Conservation (phyloP, 306 rosid genomes). For the Crataegus laevigata region DNA sequence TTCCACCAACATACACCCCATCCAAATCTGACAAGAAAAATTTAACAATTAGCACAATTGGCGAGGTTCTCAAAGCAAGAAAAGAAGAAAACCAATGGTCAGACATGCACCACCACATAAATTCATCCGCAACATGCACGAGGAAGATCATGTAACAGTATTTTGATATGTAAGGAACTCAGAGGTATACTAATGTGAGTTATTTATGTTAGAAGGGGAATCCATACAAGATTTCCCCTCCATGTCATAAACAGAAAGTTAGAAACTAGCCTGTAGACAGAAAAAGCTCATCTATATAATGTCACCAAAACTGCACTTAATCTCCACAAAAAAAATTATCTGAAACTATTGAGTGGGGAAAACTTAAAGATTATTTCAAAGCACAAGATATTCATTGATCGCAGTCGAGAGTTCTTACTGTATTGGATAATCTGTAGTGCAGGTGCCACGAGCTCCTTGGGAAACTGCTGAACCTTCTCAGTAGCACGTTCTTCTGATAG, state of each 20-base stretch:
- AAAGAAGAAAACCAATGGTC: background rate
- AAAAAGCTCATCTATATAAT: background rate
- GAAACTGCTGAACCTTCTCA: conserved; percentile 81
- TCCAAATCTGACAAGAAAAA: background rate
- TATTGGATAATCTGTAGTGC: conserved; percentile 72
- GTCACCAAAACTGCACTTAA: background rate
- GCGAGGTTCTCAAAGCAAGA: background rate
- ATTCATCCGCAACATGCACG: background rate
- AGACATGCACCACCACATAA: background rate
- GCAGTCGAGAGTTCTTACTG: conserved; percentile 46
- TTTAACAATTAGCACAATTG: background rate
- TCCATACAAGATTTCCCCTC: background rate
- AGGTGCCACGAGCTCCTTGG: conserved; percentile 64
- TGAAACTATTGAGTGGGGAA: background rate
- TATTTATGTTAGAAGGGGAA: background rate
- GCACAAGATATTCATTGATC: background rate
- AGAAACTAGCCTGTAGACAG: background rate
- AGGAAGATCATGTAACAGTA: background rate
- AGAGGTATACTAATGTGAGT: background rate
- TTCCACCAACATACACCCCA: background rate
- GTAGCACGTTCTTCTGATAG: conserved; percentile 74
- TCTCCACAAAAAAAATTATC: background rate
- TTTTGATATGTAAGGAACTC: background rate
- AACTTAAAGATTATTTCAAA: background rate
- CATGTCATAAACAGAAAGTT: background rate